Evolutionary conservation across 768 basidiomycete genomes (phyloP), one percentile per base, ranked within the genome.

Genomic region (Rhizopogon roseolus): DNA sequence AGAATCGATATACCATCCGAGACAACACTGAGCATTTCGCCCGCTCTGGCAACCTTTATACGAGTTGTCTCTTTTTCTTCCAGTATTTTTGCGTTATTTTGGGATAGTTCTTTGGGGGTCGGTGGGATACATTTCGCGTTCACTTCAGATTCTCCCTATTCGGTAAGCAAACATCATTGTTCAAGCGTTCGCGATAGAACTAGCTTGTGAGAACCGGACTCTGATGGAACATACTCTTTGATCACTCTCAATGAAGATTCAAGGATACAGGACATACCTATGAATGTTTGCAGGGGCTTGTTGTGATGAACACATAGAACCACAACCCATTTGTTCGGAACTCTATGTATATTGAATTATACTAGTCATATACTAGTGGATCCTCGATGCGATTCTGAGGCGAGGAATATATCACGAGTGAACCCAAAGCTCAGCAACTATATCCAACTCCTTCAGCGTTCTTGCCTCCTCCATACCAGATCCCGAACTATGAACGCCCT

Each of bases 371-470:
- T 19, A 50, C 16, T 27, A 13, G 16, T 42, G 25, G 14, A 27
- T 42, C 28, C 11, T 17, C n/a, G n/a, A 32, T 46, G 32, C 32
- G 13, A 14, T 19, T 22, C 28, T 11, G 44, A 28, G 11, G 16
- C 10, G n/a, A 13, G 3, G n/a, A 45, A 19, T 7, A 46, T 19
- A 22, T 70, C 57, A 74, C 53, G 67, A 58, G 42, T 62, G 66
- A 43, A 90, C 81, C 86, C 85, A 88, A 32, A 88, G 66, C 66
- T 92, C 90, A 9, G 77, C 81, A 41, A 92, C 69, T 6, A 85
- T 75, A 56, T 84, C 85, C 76, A 87, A 84, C 68, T 90, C 88
- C 61, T 81, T 85, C 63, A 91, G 65, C 29, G 71, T 76, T 51
- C 74, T 73, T n/a, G 73, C 74, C 53, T 73, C 74, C 50, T 56